Conservation (phyloP, 345 rosid genomes). For the Gossypium mustelinum region DNA sequence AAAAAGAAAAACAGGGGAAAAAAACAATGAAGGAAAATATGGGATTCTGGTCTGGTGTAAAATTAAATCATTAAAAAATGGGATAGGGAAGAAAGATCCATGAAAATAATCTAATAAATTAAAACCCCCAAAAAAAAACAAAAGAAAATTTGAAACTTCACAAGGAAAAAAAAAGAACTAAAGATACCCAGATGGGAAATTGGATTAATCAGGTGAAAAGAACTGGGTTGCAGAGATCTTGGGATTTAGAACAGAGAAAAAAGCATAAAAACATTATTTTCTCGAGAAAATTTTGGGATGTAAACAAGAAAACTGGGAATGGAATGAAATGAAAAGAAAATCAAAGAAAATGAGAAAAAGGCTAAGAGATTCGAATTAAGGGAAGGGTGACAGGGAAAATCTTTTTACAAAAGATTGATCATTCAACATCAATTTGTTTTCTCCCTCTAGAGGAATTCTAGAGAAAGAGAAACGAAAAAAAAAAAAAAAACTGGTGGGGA, state of each 20-base stretch:
- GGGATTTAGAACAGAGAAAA: neutral
- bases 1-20: neutral
- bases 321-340: neutral
- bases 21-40: too few species aligned
- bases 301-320: neutral
- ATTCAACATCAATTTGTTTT: too few species aligned
- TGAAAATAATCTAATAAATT: neutral
- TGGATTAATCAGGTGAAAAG: slow-evolving; percentile 8
- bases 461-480: neutral
- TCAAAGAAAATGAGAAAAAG: neutral
- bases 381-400: neutral
- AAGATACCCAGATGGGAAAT: slow-evolving; percentile 16
- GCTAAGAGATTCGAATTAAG: neutral
- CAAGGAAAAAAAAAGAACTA: slow-evolving; percentile 4
- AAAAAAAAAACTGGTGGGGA: neutral
- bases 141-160: neutral
- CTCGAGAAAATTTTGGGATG: neutral
- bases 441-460: neutral
- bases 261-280: neutral
- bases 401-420: too few species aligned
- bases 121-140: neutral
- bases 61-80: neutral
- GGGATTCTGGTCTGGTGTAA: neutral
- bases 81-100: neutral
- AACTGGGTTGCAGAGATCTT: slow-evolving; percentile 9